Evolutionary conservation across 257 asterid genomes (phyloP), one percentile per base, ranked within the genome.

Genomic region (Solanum stenotomum): DNA sequence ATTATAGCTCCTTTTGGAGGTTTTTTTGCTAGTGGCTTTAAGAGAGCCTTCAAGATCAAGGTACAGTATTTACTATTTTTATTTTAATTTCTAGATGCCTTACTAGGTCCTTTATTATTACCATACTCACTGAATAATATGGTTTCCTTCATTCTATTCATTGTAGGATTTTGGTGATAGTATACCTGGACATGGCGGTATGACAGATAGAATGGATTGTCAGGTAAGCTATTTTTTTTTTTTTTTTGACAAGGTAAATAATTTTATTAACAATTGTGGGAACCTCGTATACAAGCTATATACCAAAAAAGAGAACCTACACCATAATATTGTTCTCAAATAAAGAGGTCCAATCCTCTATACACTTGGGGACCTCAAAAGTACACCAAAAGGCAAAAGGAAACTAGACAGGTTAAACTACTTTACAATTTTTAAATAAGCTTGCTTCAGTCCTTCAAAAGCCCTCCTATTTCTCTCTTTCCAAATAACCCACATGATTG

Each of bases 111-210:
- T 29, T 79, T 81, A 10, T 37, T 46, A 27, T 46, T 29, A 29
- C 85, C 85, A 23, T 40, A 81, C 67, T 49, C 25, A 29, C 37
- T 29, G 27, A 44, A 46, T 49, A 16, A 27, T 81, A 29, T 81
- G 27, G 27, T 29, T 18, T 87, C 76, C 85, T 15, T 44, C 75
- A n/a, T 75, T 87, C n/a, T 38, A 78, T 74, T 83, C 15, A 33
- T 74, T 87, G 86, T 90, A 97, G 99, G 99, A 97, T 93, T 97
- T 97, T 91, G 99, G 99, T 42, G 99, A 96, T 90, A 97, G 99
- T 91, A 97, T 97, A 88, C 99, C 99, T 61, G 99, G 99, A 85
- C 99, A 97, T 87, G 99, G 99, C 85, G 99, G 99, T 85, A 95
- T 97, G 88, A 97, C 99, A 0, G 99, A 97, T 90, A 93, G 99